Percentiles rank a stretch among this genome's conserved stretches.
Conservation (phyloP, 148 eudicot genomes). For the Silene uniflora region DNA sequence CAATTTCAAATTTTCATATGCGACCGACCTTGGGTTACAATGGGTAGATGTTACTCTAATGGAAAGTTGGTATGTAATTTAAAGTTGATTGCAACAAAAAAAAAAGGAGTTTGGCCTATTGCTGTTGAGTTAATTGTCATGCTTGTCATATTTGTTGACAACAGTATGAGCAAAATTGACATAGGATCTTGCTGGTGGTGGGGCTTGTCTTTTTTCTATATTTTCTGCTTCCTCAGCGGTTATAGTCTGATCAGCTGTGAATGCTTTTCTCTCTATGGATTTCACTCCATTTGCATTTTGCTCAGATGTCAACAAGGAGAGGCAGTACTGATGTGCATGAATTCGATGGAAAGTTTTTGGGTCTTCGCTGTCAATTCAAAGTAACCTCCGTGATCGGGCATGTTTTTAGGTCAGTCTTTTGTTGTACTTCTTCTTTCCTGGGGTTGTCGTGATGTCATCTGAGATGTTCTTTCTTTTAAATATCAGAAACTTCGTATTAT, state of each 20-base stretch:
- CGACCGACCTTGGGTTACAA: too few relatives aligned
- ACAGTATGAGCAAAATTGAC: not conserved
- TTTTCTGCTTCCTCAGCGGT: too few relatives aligned
- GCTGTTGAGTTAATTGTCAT: not conserved
- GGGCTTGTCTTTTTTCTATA: too few relatives aligned
- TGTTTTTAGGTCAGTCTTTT: constrained; percentile 69
- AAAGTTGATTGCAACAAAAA: not conserved
- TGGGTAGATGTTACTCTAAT: too few relatives aligned
- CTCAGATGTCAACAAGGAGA: constrained; percentile 78
- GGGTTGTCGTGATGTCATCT: constrained; percentile 3
- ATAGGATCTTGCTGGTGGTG: not conserved
- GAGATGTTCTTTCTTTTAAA: not conserved
- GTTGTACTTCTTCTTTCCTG: not conserved
- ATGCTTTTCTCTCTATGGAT: not conserved
- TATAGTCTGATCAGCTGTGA: not conserved
- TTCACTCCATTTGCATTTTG: not conserved
- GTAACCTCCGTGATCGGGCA: constrained; percentile 98
- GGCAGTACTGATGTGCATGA: constrained; percentile 94
- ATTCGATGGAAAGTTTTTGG: constrained; percentile 71
- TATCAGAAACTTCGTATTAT: not conserved
- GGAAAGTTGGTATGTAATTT: too few relatives aligned
- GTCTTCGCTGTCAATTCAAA: constrained; percentile 51
- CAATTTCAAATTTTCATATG: too few relatives aligned
- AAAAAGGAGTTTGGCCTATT: not conserved
- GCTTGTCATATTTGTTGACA: not conserved